A percentile compares a stretch with the other conserved stretches of the same genome.
Conservation (phyloP, 148 eudicot species). For the Drosera capensis region DNA sequence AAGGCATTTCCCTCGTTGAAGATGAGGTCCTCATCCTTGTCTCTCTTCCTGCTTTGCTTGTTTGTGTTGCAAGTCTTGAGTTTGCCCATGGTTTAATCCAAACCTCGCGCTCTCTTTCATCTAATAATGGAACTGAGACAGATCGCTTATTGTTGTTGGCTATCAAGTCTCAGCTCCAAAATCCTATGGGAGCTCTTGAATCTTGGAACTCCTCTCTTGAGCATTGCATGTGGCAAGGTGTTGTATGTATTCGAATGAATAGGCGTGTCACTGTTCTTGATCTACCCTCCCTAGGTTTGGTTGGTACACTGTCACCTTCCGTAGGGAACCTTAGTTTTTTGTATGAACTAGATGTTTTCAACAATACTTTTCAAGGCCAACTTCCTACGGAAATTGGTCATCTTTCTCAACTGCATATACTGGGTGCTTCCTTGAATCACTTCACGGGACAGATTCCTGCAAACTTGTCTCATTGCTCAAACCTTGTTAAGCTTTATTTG, state of each 20-base stretch:
- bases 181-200: no score
- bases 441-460: conserved; percentile 10
- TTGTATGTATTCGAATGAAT: conserved; percentile 6
- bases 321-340: conserved; percentile 21
- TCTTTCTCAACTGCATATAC: not conserved
- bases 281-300: not conserved
- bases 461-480: conserved; percentile 3
- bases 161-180: no score
- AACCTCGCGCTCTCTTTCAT: no score
- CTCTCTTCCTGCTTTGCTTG: no score
- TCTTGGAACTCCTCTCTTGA: no score
- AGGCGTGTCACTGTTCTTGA: conserved; percentile 6
- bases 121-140: no score
- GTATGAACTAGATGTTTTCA: not conserved
- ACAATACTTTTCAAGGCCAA: conserved; percentile 5
- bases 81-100: no score
- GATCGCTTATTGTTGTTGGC: no score
- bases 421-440: not conserved
- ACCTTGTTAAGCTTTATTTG: not conserved
- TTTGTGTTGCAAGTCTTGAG: no score
- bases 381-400: conserved; percentile 10
- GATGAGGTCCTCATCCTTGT: no score
- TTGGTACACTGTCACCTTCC: conserved; percentile 10
- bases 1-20: no score
- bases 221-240: conserved; percentile 9